Base-by-base conservation (phyloP, 2,329 filamentous ascomycete species). In the Arthrinium phaeospermum region DNA sequence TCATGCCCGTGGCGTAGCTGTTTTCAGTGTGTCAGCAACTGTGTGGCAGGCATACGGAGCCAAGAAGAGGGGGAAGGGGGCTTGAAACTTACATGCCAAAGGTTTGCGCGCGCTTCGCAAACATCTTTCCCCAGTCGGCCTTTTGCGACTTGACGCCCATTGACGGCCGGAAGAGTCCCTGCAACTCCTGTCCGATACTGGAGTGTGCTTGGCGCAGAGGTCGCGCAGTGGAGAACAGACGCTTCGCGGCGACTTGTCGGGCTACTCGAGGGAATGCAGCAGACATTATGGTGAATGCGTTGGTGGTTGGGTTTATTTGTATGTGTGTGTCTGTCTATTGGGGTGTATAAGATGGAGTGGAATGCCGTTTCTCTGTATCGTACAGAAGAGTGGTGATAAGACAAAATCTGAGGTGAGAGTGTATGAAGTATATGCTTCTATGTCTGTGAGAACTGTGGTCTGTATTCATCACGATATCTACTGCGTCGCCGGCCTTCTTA, bases 101-200 rank as follows among this genome's bases (percentile, higher is more conserved):
- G 19, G 47, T 70, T 8, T 51, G 47, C 34, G 68, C 68, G 10
- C 68, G 68, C 46, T 41, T 51, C 6, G 46, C 34, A 24, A 44
- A 6, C 68, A 70, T 70, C 7, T 57, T 47, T 22, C 46, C 49
- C 46, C 47, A 70, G 47, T 70, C 68, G 12, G 68, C 68, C n/a
- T 47, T 47, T 30, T 70, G 68, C 30, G 68, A 70, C 68, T 70
- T 70, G 68, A 70, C 47, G 30, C 68, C 68, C 49, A 70, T 57
- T 22, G 68, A 70, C 14, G 68, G 68, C 22, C 37, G 47, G 44
- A 70, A 70, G 10, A 70, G 24, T 10, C 46, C 46, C 34, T 51
- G 68, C 34, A 70, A 34, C 68, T 70, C 68, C 16, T 70, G 46
- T 5, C 30, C 37, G 1, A 51, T 30, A 16, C 68, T 57, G 68